These are phyloP conservation scores for Zygosaccharomyces sapae DNA, from an alignment of 1,139 yeast genomes.

Conservation along the genomic window DNA sequence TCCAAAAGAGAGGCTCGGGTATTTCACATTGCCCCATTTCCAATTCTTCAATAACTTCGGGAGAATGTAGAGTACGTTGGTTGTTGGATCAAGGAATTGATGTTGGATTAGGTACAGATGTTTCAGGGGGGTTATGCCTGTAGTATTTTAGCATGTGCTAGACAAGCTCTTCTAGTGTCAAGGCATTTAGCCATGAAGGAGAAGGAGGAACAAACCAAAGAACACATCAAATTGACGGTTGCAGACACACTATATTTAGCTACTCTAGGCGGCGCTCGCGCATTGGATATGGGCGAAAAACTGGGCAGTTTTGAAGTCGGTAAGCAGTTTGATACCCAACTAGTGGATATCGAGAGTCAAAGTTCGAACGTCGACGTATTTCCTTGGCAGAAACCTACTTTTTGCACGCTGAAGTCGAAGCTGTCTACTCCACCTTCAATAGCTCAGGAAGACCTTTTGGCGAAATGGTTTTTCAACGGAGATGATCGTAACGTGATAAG, in stretches of 20 bases:
- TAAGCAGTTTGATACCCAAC: conserved; percentile 79
- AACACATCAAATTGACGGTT: conserved; percentile 52
- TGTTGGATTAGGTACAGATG: conserved; percentile 86
- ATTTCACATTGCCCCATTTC: conserved; percentile 93
- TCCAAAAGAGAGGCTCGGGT: conserved; percentile 57
- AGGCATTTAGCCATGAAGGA: conserved; percentile 70
- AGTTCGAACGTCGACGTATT: conserved; percentile 70
- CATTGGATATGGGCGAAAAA: conserved; percentile 52
- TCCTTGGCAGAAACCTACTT: conserved; percentile 50
- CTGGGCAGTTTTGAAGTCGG: conserved; percentile 75
- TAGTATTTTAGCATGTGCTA: conserved; percentile 69
- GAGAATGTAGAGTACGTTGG: conserved; percentile 81
- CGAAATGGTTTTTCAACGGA: conserved; percentile 93
- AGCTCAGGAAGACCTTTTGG: conserved; percentile 50
- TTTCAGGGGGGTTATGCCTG: conserved; percentile 91
- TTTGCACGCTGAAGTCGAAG: not conserved
- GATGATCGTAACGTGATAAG: conserved; percentile 81
- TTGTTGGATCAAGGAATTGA: conserved; percentile 63
- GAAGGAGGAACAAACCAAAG: conserved; percentile 36
- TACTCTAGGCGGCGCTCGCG: conserved; percentile 86
- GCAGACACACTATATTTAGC: conserved; percentile 76
- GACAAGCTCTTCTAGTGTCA: conserved; percentile 77
- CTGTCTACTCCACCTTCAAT: conserved; percentile 10
- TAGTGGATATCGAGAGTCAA: conserved; percentile 53
- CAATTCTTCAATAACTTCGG: conserved; percentile 83